Base-by-base conservation (phyloP, 2,329 filamentous ascomycete species). In the Epichloe elymi region DNA sequence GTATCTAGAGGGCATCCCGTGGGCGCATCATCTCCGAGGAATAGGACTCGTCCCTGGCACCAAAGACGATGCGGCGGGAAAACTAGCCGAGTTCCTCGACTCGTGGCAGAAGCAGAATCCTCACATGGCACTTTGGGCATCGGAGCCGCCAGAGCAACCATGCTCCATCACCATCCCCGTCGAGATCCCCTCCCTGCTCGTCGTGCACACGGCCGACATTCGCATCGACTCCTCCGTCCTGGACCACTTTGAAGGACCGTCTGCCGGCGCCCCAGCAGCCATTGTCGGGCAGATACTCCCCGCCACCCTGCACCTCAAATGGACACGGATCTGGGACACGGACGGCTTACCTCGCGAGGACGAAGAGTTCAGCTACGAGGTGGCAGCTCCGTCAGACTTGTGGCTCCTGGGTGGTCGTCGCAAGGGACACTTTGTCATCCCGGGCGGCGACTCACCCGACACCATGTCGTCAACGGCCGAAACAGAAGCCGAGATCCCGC, bases 371-470 rank as follows among this genome's bases (percentile, higher is more conserved):
- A 81, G 83, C 57, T 94, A 93, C 65, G 90, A 95, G 58, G 74
- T 97, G 20, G 80, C 81, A 14, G 83, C 84, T 1, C 79, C 82
- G 15, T 70, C 78, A 2, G 88, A 91, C 39, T 75, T 79, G 0
- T 97, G 91, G 91, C 78, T 96, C 1, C 71, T 97, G 3, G 90
- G 88, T 20, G 91, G 90, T 0, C 80, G 85, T 42, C 78, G 86
- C 46, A 85, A 87, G 56, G 86, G 85, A 0, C 86, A 88, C 61
- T 94, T 95, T 60, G 76, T 76, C 6, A 80, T 83, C 33, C 74
- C 78, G 0, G 58, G 60, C 3, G 53, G 62, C 12, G 58, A 59
- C 10, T 59, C 69, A 1, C 67, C 70, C 26, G 70, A 75, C 52
- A 55, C 66, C 19, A 63, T 65, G 30, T 72, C 70, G 7, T 72